Evolutionary conservation across 331 rosid species (phyloP).

Genomic region (Malus hybrid): DNA sequence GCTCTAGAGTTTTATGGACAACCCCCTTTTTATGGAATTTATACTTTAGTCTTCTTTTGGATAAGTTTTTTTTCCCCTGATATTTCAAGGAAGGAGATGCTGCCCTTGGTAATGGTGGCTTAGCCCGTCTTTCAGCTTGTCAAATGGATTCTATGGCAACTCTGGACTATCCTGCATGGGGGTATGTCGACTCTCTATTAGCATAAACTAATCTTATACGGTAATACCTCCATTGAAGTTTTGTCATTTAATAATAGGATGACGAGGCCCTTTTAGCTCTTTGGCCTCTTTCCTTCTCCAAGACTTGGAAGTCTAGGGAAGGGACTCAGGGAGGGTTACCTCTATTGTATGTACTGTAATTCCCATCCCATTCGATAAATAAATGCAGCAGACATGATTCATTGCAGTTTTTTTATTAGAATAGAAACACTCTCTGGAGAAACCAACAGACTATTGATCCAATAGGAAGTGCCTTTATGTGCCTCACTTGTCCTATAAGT

Average conservation of each 20-base stretch:
- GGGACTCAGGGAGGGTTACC: neutral
- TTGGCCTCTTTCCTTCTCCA: neutral
- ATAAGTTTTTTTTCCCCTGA: neutral
- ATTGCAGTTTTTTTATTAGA: neutral
- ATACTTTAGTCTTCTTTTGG: neutral
- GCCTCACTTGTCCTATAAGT: neutral
- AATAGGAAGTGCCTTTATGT: neutral
- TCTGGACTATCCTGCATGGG: constrained; percentile 82
- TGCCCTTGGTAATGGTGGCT: constrained; percentile 77
- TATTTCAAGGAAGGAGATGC: constrained; percentile 72
- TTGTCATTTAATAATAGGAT: neutral
- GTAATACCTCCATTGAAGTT: neutral
- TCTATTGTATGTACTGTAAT: neutral
- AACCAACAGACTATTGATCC: neutral
- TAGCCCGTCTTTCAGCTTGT: constrained; percentile 81
- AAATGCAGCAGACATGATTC: neutral
- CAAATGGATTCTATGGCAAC: constrained; percentile 81
- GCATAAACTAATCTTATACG: neutral
- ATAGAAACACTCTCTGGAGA: neutral
- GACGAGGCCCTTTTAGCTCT: neutral
- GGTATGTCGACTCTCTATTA: constrained; percentile 38
- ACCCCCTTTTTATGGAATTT: neutral
- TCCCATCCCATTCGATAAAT: neutral
- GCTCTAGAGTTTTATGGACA: neutral
- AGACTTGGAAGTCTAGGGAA: constrained; percentile 1